Evolutionary conservation across 192 early-diverging fungal genomes (phyloP), one percentile per base, ranked within the genome.

Genomic region (Geosiphon pyriformis): DNA sequence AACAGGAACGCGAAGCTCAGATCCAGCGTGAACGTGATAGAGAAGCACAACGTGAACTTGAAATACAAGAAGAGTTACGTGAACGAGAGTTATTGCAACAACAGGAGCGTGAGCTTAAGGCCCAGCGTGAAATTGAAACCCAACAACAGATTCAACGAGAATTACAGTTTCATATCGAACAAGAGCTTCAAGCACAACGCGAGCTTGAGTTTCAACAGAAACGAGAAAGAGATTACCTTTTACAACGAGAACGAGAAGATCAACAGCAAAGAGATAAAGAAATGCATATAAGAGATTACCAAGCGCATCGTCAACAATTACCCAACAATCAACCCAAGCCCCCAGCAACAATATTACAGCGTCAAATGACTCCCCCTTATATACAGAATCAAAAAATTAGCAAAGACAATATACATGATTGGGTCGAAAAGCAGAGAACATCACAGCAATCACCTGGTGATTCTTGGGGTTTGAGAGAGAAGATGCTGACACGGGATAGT

Each of bases 111-210:
- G 62, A 65, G 8, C 0, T 37, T 12, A 23, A 53, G 17, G 33
- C 32, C 23, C 50, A 65, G 29, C 26, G 22, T 12, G 50, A 65
- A 53, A n/a, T 10, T 65, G 62, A 65, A 22, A 15, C 30, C 10
- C 62, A 65, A 33, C 49, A 63, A 33, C 61, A 65, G 25, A n/a
- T 22, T 37, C 33, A 53, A n/a, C 50, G 22, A 15, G 62, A 65
- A 26, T 26, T 7, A 7, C 12, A 54, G 23, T 4, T 6, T 54
- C n/a, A 54, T n/a, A 7, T 7, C 23, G n/a, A 54, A 54, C 17
- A 22, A 54, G n/a, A 54, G 52, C 4, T 22, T 6, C 7, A 54
- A 26, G 4, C 17, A 54, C n/a, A 54, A 26, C 4, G n/a, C 4
- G 52, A 54, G 23, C 8, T 18, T 7, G 52, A 54, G 25, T 26